Evolutionary conservation across 331 rosid species (phyloP).

Genomic region (Quercus phellos): DNA sequence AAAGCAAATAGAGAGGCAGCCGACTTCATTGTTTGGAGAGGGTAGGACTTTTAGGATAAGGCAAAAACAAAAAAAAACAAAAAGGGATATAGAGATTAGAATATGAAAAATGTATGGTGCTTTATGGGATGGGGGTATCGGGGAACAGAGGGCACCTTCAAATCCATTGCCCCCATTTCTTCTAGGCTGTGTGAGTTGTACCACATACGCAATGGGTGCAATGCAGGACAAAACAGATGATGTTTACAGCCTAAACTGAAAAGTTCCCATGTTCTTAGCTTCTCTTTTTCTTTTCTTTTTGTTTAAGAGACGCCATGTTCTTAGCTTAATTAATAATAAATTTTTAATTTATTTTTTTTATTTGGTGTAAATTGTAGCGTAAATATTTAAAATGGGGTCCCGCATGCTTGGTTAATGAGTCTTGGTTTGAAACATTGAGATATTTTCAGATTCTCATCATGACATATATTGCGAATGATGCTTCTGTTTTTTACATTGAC

Average conservation of each 20-base stretch:
- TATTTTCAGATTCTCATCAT: constrained; percentile 30
- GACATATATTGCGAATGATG: constrained; percentile 41
- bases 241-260: constrained; percentile 1
- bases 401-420: constrained; percentile 9
- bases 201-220: background rate
- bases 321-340: too few species aligned
- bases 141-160: constrained; percentile 35
- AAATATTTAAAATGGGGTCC: constrained; percentile 17
- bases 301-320: too few species aligned
- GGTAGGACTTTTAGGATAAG: background rate
- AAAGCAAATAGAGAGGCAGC: background rate
- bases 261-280: background rate
- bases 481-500: constrained; percentile 50
- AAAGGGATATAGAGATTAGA: constrained; percentile 10
- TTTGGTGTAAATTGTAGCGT: background rate
- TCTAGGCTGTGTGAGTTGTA: constrained; percentile 21
- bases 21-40: background rate
- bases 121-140: constrained; percentile 19
- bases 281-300: too few species aligned
- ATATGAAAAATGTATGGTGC: background rate
- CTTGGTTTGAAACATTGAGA: constrained; percentile 15
- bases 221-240: constrained; percentile 6
- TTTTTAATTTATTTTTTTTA: too few species aligned
- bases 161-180: constrained; percentile 23
- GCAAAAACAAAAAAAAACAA: constrained; percentile 4